Conservation (phyloP, 2,329 filamentous ascomycete genomes). For the Diaporthe nobilis region DNA sequence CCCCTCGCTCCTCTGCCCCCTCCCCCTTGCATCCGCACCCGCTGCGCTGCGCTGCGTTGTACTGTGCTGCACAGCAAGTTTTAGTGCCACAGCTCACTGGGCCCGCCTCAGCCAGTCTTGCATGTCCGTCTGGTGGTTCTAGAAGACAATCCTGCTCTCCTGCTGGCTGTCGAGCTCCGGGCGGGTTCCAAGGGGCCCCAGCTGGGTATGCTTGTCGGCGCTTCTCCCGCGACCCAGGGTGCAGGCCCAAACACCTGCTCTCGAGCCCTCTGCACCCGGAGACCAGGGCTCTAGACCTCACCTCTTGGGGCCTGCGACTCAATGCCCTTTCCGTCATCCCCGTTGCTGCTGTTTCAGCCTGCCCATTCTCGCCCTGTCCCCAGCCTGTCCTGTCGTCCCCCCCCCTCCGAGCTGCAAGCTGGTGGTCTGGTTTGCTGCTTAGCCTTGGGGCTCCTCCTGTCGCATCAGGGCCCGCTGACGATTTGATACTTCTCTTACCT, state of each 20-base stretch:
- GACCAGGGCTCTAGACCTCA: conserved; percentile 32
- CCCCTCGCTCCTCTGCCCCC: conserved; percentile 14
- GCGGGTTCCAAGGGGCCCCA: conserved; percentile 2
- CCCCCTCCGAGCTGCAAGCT: conserved; percentile 10
- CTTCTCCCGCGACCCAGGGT: conserved; percentile 17
- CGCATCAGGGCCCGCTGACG: conserved; percentile 18
- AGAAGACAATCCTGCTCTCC: background rate
- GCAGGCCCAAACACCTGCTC: conserved; percentile 23
- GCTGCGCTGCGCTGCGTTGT: background rate
- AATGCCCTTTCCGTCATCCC: conserved; percentile 30
- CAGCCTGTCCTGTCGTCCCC: background rate
- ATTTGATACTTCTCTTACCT: background rate
- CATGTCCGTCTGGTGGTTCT: conserved; percentile 7
- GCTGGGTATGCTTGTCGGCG: conserved; percentile 26
- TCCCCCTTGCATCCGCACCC: conserved; percentile 26
- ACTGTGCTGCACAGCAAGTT: conserved; percentile 9
- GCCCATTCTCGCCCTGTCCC: conserved; percentile 14
- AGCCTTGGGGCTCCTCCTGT: conserved; percentile 1
- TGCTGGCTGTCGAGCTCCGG: conserved; percentile 20
- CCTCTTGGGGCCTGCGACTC: conserved; percentile 20
- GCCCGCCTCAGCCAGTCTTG: background rate
- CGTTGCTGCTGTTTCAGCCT: conserved; percentile 31
- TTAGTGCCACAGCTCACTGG: background rate
- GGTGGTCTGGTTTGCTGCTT: conserved; percentile 3
- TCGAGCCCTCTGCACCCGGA: conserved; percentile 26